Conservation (phyloP, 108 stramenopile genomes). For the Poteriospumella lacustris region DNA sequence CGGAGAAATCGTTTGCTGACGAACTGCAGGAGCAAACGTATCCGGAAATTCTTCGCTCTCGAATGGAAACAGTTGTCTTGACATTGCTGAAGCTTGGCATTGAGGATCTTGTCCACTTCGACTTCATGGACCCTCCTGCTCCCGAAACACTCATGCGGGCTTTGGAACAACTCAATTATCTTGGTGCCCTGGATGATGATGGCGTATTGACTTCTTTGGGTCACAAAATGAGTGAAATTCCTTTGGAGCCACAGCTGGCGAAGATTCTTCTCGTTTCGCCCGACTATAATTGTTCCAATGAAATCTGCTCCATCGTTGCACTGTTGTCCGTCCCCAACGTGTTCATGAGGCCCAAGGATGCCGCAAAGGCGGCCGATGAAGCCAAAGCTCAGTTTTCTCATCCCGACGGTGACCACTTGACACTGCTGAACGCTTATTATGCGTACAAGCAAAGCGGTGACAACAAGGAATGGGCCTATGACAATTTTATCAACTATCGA, state of each 20-base stretch:
- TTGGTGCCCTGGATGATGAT: constrained; percentile 95
- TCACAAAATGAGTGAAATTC: constrained; percentile 93
- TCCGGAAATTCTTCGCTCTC: constrained; percentile 78
- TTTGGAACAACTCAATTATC: constrained; percentile 90
- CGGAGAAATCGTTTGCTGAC: constrained; percentile 86
- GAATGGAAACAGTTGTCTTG: constrained; percentile 72
- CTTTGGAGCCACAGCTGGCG: constrained; percentile 80
- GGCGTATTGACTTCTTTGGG: constrained; percentile 88
- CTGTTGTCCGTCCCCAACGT: constrained; percentile 88
- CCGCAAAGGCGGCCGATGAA: constrained; percentile 88
- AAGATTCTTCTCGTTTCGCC: constrained; percentile 87
- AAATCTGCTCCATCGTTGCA: constrained; percentile 91
- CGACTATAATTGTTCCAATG: constrained; percentile 89
- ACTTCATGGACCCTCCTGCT: constrained; percentile 99
- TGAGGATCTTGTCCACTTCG: constrained; percentile 96
- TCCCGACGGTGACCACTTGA: constrained; percentile 89
- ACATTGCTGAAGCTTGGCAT: constrained; percentile 95
- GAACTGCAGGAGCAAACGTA: constrained; percentile 97
- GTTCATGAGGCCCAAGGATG: constrained; percentile 89
- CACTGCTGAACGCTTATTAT: constrained; percentile 85
- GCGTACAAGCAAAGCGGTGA: constrained; percentile 78
- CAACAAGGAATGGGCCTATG: constrained; percentile 91
- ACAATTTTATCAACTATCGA: constrained; percentile 91
- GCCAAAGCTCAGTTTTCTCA: constrained; percentile 96
- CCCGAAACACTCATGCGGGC: constrained; percentile 98